Evolutionary conservation across 257 asterid genomes (phyloP), one percentile per base, ranked within the genome.

Genomic region (Mitragyna speciosa): DNA sequence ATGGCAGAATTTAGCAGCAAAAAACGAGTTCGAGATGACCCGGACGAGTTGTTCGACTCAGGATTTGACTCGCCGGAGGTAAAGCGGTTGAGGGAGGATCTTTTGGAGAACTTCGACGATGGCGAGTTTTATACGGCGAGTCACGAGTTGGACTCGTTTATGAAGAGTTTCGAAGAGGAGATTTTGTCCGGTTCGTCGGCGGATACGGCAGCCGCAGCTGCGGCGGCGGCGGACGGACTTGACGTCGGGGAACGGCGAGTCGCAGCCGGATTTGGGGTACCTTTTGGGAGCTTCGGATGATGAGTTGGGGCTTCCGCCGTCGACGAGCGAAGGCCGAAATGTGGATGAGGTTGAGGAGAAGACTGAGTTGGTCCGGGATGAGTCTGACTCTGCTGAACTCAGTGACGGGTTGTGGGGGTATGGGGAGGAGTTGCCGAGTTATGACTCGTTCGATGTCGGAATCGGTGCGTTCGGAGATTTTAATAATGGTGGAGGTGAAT

Each of bases 121-220:
- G 89, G 86, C 30, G 97, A 92, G 56, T 68, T 91, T 20, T 84
- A 80, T 39, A 39, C 89, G 28, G 69, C 77, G 76, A 84, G 73
- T 80, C 85, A 78, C 41, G 97, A 94, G 74, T 87, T 94, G 5
- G 97, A 91, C 79, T 88, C 92, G 79, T 94, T 94, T 81, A 90
- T 94, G 93, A 92, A 90, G 86, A 92, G 93, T 73, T 92, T 94
- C 33, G 94, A 90, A 84, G 94, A 92, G 77, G 97, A 92, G 43
- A 94, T 92, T 0, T 68, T 85, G 4, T 83, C 89, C 5, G 83
- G 86, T 22, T 75, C 86, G 28, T 59, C 71, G 59, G 43, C 77
- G 79, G 58, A 79, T 47, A 20, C 79, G 76, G 56, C 66, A 66
- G 70, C 81, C 6, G 76, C 77, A 70, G 67, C 68, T 72, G 72